Base-by-base conservation (phyloP, 163 green algal species). In the Scenedesmus sp. region DNA sequence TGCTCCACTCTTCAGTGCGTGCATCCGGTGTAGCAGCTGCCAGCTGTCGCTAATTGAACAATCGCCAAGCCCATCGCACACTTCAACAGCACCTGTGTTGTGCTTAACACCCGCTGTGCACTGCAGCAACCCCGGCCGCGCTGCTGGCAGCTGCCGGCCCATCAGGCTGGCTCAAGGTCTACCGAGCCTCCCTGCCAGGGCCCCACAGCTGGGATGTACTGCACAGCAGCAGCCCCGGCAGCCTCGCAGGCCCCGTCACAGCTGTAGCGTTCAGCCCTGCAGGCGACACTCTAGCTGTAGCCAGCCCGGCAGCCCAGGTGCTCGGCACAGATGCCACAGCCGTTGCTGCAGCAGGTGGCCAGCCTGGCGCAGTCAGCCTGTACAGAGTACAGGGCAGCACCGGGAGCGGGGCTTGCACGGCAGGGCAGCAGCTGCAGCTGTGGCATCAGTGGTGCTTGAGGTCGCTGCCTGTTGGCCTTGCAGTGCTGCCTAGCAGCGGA, bases 391-490 rank as follows among this genome's bases (percentile, higher is more conserved):
- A 40, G 24, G 59, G 53, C 59, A 73, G 87, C 56, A 87, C 53
- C 40, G 40, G n/a, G 16, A 5, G 76, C 70, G 78, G 18, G 13
- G 26, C 33, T 49, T 53, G 35, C 35, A 2, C 3, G 24, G 6
- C 33, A 88, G 82, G 42, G 87, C 73, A 61, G 87, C 33, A 46
- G 37, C 59, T 91, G 78, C 76, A 72, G 87, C 33, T 87, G 78
- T 91, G 79, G 78, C 87, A 87, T 3, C 87, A 91, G 78, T 91
- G 87, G 87, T 56, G 76, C 10, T 18, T 91, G 56, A 40, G 40
- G 22, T 82, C 56, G 40, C 13, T 81, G 40, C 87, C 87, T 15
- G 43, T 70, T 15, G 42, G 78, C 10, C 9, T 91, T 43, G 13
- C 33, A 2, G 56, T 91, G 30, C 40, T 91, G 87, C 42, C 49